phyloP scores from a whole-genome alignment of 2,329 filamentous ascomycete genomes.

The Venturia nashicola region DNA sequence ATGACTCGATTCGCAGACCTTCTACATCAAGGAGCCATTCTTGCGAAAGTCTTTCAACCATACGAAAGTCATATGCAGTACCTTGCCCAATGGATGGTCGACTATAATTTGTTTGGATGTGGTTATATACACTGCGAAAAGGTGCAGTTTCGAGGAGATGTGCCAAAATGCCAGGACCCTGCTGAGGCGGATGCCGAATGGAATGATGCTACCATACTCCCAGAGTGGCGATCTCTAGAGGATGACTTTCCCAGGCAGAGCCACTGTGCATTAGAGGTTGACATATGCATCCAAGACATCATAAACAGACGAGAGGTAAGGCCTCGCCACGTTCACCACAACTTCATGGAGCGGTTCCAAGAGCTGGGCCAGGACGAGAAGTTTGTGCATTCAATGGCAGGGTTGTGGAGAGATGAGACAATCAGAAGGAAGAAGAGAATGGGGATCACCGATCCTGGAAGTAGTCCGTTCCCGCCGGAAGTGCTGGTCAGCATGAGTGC shows the following conservation, averaged over 20 bases:
- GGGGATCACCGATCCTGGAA: conserved; percentile 47
- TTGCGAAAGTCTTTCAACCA: conserved; percentile 75
- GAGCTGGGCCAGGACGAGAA: conserved; percentile 59
- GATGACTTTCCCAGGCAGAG: conserved; percentile 61
- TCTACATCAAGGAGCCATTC: conserved; percentile 73
- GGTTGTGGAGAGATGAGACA: conserved; percentile 83
- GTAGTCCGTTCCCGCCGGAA: conserved; percentile 69
- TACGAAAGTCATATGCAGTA: conserved; percentile 93
- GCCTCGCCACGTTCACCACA: conserved; percentile 70
- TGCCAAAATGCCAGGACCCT: conserved; percentile 58
- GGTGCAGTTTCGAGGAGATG: conserved; percentile 59
- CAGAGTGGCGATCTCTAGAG: conserved; percentile 48
- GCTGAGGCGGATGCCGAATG: conserved; percentile 54
- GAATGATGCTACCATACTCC: conserved; percentile 63
- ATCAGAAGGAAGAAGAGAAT: conserved; percentile 63
- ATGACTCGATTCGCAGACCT: conserved; percentile 84
- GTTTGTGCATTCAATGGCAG: conserved; percentile 86
- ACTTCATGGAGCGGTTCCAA: conserved; percentile 63
- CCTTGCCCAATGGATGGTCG: conserved; percentile 91
- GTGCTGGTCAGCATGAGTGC: conserved; percentile 83
- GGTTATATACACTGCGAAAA: conserved; percentile 66
- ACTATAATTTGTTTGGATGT: conserved; percentile 95
- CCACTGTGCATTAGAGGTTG: conserved; percentile 80
- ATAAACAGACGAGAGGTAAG: conserved; percentile 66
- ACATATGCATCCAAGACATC: conserved; percentile 81